These are phyloP conservation scores for Immersiella caudata DNA, from an alignment of 495 filamentous ascomycete genomes.

Conservation along the genomic window DNA sequence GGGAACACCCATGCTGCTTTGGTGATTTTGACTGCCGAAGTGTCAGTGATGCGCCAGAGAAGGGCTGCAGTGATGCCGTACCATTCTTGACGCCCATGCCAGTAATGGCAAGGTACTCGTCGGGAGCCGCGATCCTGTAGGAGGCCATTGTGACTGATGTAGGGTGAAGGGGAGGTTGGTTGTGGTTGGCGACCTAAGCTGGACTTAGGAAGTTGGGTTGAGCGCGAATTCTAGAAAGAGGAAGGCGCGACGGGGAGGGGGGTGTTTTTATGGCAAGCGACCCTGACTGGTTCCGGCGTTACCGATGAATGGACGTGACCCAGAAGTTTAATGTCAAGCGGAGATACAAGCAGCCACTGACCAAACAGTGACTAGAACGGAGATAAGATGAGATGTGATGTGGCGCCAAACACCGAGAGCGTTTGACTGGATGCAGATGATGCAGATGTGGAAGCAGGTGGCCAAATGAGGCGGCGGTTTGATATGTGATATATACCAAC, in stretches of 20 bases:
- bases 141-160: slow-evolving; percentile 40
- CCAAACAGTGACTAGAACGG: background rate
- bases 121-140: slow-evolving; percentile 51
- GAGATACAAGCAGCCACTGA: background rate
- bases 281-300: background rate
- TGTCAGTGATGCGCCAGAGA: background rate
- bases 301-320: background rate
- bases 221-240: background rate
- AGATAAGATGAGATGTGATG: background rate
- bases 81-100: slow-evolving; percentile 67
- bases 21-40: slow-evolving; percentile 59
- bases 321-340: background rate
- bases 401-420: background rate
- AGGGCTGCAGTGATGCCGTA: background rate
- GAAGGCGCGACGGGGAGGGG: background rate
- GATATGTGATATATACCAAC: background rate
- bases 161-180: slow-evolving; percentile 11
- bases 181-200: background rate
- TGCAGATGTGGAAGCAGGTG: background rate
- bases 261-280: background rate
- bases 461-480: background rate
- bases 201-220: background rate
- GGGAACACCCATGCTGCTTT: slow-evolving; percentile 74
- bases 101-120: slow-evolving; percentile 79
- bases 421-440: background rate